Base-by-base conservation (phyloP, 805 yeast species). In the Wickerhamomyces xylosicus region DNA sequence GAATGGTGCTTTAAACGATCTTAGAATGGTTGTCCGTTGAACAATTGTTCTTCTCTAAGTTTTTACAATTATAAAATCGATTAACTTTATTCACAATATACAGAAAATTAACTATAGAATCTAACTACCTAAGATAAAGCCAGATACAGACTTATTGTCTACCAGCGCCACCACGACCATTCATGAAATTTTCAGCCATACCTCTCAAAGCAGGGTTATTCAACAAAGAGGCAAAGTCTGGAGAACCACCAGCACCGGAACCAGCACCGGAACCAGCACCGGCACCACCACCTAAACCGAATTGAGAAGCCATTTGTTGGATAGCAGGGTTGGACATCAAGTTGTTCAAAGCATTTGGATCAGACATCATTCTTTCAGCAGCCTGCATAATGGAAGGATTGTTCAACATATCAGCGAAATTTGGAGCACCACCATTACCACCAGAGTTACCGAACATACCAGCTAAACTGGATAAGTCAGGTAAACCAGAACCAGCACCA, bases 331-430 rank as follows among this genome's bases (percentile, higher is more conserved):
- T 83, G 59, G 64, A 74, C 85, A 89, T 74, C 56, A 89, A 63
- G 36, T 77, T 75, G 44, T 64, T 67, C 68, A 87, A 63, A 36
- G 92, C 85, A 28, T 65, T 71, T 29, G 97, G 96, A 57, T 87
- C 78, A 38, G 77, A 74, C 95, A 86, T 85, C 77, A 86, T 69
- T 54, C 74, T 73, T 61, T 83, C 89, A 34, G 95, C 95, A 58
- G 87, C 87, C 60, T 80, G 83, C 81, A 81, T 81, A 44, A 90
- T 61, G 61, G 80, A 90, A n/a, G 98, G 98, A 62, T 89, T 87
- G 61, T 72, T 78, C 79, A 89, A 71, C 64, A 89, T 59, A 22
- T 78, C 74, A 36, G 76, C 67, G 41, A 86, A 66, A 47, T 74
- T 70, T 49, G 85, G 79, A 67, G 78, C 73, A 18, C 87, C 89